Evolutionary conservation across 192 early-diverging fungal species (phyloP), one percentile per base, ranked within the genome.

Genomic region (Linnemannia schmuckeri): DNA sequence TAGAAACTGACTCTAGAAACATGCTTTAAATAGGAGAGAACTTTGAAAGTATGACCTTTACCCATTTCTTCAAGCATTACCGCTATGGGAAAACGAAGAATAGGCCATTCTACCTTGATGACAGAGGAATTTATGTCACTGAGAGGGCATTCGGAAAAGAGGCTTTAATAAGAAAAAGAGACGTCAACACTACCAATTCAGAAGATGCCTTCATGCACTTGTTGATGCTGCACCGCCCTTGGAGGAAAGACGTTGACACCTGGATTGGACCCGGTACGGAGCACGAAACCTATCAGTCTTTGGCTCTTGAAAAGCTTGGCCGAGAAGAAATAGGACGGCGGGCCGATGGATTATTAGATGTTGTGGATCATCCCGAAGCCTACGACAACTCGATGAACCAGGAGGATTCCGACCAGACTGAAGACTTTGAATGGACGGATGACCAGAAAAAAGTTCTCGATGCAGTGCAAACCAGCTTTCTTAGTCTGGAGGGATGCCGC

Each of bases 201-300:
- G 80, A 81, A 46, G 80, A 76, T 37, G 80, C 80, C 4, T 81
- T 75, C 37, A 76, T 76, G 68, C 80, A 81, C 24, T 44, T 70
- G 38, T 70, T 81, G n/a, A 81, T 81, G 80, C 66, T 81, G 37
- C 9, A 75, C 20, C 38, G 13, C 12, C 80, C 80, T 17, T 75
- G 74, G 74, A 69, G 74, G 49, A 54, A 1, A 0, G 80, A 81
- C 41, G 47, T 75, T 1, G 80, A 76, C 10, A 76, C 41, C 4
- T 81, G 80, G 80, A 75, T 81, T 74, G 78, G 72, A 61, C 35
- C 40, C 33, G 73, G 66, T 35, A 69, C n/a, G 8, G 55, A n/a
- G 37, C 24, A 81, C 18, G 72, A 74, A 52, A 81, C 30, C 12
- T 81, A 81, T 70, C 73, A 70, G 46, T 69, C 55, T 1, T 30